These are phyloP conservation scores for Linnemannia schmuckeri DNA, from an alignment of 192 early-diverging fungal species.

Conservation along the genomic window DNA sequence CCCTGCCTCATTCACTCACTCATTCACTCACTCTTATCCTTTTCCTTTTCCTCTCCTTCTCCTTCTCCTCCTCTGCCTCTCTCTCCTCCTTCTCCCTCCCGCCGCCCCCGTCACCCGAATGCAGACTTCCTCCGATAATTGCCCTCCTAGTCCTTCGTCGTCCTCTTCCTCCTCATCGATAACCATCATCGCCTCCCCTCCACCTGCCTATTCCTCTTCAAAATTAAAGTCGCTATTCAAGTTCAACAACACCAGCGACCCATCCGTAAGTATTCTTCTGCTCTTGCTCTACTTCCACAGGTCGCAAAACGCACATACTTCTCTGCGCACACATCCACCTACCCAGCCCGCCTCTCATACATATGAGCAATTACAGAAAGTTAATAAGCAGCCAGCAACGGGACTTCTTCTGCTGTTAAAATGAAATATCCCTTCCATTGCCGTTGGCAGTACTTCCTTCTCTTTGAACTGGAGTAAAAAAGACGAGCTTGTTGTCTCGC, in stretches of 20 bases:
- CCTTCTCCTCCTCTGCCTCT: neutral
- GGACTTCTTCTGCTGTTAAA: neutral
- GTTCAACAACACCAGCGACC: constrained; percentile 13
- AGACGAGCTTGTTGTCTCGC: neutral
- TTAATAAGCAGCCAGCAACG: too few species aligned
- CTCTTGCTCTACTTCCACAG: neutral
- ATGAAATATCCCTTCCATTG: neutral
- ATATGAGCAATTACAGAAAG: too few species aligned
- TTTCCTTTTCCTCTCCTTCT: neutral
- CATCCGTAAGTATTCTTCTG: neutral
- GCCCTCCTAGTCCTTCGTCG: constrained; percentile 1
- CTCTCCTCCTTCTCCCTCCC: neutral
- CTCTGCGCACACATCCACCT: neutral
- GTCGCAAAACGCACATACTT: neutral
- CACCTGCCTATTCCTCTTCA: constrained; percentile 36
- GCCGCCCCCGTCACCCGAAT: neutral
- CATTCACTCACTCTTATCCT: neutral
- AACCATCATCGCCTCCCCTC: constrained; percentile 40
- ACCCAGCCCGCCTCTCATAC: neutral
- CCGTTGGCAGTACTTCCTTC: neutral
- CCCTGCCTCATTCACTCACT: constrained; percentile 7
- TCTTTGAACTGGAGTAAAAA: neutral
- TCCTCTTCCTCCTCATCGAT: constrained; percentile 26
- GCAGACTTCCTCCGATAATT: constrained; percentile 38
- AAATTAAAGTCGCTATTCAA: constrained; percentile 38